Evolutionary conservation across 164 flowering plant species (phyloP), one percentile per base, ranked within the genome.

Genomic region (Magnolia sinica): DNA sequence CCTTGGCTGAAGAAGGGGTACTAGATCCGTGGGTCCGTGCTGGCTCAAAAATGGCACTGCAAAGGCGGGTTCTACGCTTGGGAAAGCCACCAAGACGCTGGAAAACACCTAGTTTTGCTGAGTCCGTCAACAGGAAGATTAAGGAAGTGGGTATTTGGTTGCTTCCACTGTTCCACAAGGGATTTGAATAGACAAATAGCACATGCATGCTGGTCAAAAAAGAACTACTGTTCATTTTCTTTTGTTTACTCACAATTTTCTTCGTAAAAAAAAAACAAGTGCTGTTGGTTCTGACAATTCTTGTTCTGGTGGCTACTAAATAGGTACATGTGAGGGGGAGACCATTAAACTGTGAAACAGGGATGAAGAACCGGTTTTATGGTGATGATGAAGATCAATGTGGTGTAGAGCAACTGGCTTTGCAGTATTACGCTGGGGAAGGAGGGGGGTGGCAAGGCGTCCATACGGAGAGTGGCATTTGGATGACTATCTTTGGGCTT

Each of bases 31-130:
- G 92, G 92, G 90, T 93, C 58, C 93, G 99, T 84, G 92, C 98
- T 84, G 99, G 98, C 81, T 89, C 95, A 71, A 91, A 85, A 84
- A 74, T 93, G 81, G 94, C 98, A 68, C 76, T 95, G 76, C 98
- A 95, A 84, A 91, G 93, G 83, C 86, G 98, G 65, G 85, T 93
- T 70, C 82, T 92, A 78, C 92, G 98, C 31, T 81, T 95, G 81
- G 97, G 91, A 59, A 95, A 89, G 81, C 99, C 99, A 81, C 99
- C 99, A 76, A 88, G 97, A 80, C 98, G 98, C 76, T 95, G 98
- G 99, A 95, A 91, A 86, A 79, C 69, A 70, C 98, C 98, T 51
- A 84, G 81, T 75, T 95, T 83, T 82, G 85, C 94, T 8, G 76
- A 79, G 23, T 87, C 86, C n/a, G 72, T 91, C 37, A 88, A 83